Conservation (phyloP, 495 filamentous ascomycete genomes). For the Talaromyces trachyspermus region DNA sequence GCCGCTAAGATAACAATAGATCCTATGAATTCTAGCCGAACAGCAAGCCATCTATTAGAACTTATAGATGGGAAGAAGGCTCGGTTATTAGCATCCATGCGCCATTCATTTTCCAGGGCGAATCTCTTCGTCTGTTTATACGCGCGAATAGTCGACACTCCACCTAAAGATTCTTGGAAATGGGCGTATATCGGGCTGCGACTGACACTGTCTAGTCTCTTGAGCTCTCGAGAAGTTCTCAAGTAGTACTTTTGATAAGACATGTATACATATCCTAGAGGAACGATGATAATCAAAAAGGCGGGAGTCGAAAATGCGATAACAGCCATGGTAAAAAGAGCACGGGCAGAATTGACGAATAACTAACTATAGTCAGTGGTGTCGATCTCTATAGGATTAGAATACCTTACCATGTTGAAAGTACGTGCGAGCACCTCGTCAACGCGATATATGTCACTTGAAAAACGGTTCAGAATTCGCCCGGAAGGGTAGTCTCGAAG, state of each 20-base stretch:
- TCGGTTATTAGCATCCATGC: conserved; percentile 89
- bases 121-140: conserved; percentile 87
- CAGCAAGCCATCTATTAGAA: conserved; percentile 93
- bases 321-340: conserved; percentile 78
- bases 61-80: conserved; percentile 96
- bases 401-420: conserved; percentile 65
- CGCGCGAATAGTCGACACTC: conserved; percentile 94
- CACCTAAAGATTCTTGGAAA: conserved; percentile 95
- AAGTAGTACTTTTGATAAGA: conserved; percentile 98
- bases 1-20: conserved; percentile 87
- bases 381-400: background rate
- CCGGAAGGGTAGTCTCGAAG: conserved; percentile 99
- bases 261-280: conserved; percentile 73
- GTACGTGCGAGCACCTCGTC: conserved; percentile 91
- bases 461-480: conserved; percentile 88
- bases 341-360: conserved; percentile 80
- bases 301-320: conserved; percentile 75
- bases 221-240: conserved; percentile 89
- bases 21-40: conserved; percentile 92
- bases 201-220: conserved; percentile 90
- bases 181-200: conserved; percentile 96
- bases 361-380: conserved; percentile 42
- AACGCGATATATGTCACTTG: conserved; percentile 86
- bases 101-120: conserved; percentile 91
- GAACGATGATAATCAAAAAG: conserved; percentile 74